Percentiles rank a stretch among this genome's conserved stretches.
Conservation (phyloP, 306 rosid genomes). For the Cucurbita moschata region DNA sequence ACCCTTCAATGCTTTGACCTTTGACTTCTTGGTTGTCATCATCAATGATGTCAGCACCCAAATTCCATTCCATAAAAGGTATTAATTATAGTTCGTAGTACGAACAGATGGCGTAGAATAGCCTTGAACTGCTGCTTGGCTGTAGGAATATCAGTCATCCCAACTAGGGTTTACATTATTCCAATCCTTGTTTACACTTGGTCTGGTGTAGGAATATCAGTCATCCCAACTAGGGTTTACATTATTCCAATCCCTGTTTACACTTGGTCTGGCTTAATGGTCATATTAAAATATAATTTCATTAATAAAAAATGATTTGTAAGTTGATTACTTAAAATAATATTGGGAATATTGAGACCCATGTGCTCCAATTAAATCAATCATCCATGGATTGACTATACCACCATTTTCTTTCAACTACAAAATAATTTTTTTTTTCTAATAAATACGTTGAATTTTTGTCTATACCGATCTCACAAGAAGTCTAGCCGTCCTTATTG, state of each 20-base stretch:
- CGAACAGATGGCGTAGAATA: not conserved
- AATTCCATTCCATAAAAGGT: not conserved
- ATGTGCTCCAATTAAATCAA: slow-evolving; percentile 1
- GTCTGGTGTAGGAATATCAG: not conserved
- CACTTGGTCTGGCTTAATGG: not conserved
- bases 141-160: not conserved
- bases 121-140: not conserved
- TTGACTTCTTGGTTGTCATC: not conserved
- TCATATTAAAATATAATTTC: not conserved
- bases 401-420: no score
- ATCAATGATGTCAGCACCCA: not conserved
- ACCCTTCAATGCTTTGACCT: slow-evolving; percentile 5
- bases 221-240: not conserved
- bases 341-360: not conserved
- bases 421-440: no score
- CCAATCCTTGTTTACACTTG: not conserved
- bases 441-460: no score
- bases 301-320: not conserved
- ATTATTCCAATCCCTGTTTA: not conserved
- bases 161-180: not conserved
- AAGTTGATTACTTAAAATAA: not conserved
- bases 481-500: no score
- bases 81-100: not conserved
- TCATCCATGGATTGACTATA: no score
- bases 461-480: no score